Evolutionary conservation across 1,139 yeast genomes (phyloP), one percentile per base, ranked within the genome.

Genomic region (Scheffersomyces lignicola): DNA sequence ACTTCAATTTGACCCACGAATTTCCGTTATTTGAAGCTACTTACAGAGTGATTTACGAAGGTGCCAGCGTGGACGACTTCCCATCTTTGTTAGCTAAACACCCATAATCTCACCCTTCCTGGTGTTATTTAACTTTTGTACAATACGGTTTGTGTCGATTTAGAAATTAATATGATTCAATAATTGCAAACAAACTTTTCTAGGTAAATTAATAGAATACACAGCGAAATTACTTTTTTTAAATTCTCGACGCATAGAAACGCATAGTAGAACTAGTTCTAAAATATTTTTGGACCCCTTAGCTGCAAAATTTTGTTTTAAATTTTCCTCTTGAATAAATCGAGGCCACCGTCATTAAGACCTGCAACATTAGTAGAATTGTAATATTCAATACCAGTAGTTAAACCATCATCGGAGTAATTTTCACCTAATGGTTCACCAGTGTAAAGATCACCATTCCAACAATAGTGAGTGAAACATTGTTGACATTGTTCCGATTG

Each of bases 1-100:
- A 74, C 56, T 75, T 73, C 63, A 70, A 76, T 37, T 72, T 76
- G 62, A 59, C 71, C 42, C 73, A 74, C 14, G 92, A 88, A 50
- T 90, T 84, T 77, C 97, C 97, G 41, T 75, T 90, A 51, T 83
- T 90, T 54, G 87, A 79, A 52, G 87, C 94, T 37, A 88, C 94
- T 39, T 87, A 88, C 64, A 78, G 76, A 49, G 85, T 90, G 51
- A 78, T 88, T 39, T 88, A 80, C 65, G 86, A 84, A 50, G 76
- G 76, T 44, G 79, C 80, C 39, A 71, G 77, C 47, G 79, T 81
- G 62, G 76, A 78, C 41, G 72, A 76, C 41, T 68, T 84, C 50
- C 90, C 90, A 29, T 64, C 64, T 39, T 66, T 80, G 59, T 69
- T 82, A 47, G 87, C 80, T 20, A 20, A 9, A 20, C 10, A 20